Evolutionary conservation across 768 basidiomycete species (phyloP), one percentile per base, ranked within the genome.

Genomic region (Cantharellus cinnabarinus): DNA sequence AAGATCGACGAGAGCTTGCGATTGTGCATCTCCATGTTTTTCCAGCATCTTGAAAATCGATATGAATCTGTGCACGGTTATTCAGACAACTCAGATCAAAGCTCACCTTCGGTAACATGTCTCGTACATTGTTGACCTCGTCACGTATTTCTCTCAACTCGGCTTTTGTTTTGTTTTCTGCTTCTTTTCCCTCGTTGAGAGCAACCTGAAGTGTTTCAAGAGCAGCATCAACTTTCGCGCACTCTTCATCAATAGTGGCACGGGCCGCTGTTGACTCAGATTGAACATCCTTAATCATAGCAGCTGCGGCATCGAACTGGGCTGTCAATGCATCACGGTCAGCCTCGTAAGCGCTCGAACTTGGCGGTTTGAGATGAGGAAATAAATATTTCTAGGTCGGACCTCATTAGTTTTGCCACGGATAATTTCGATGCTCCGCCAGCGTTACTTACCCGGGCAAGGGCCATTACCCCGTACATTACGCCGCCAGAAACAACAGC

Each of bases 61-160:
- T 57, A 54, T 14, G 52, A 35, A 61, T 48, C 35, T 0, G 50
- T 29, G 59, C 35, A 50, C 38, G 56, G 37, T 41, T 5, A n/a
- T 60, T 14, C 10, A 29, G 20, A 29, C 10, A 7, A 37, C 41
- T 3, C 40, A 39, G 50, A 4, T 39, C 35, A 53, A 56, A n/a
- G 58, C 72, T 37, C 62, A 93, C 95, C 79, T 87, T 90, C 3
- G 95, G 95, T 15, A 99, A 70, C 81, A 93, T 83, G 63, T 94
- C 91, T 20, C 85, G 80, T 53, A 98, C 80, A 62, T 81, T 85
- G 65, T 84, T 86, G 57, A 98, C 77, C 67, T 98, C 95, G 5
- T 89, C 87, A 58, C 88, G 79, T 58, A 98, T 81, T 73, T 91
- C 88, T 38, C 85, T 79, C 79, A 97, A 83, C 68, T 94, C 90